Evolutionary conservation across 805 yeast species (phyloP).

Genomic region (Tetrapisispora namnaoensis): DNA sequence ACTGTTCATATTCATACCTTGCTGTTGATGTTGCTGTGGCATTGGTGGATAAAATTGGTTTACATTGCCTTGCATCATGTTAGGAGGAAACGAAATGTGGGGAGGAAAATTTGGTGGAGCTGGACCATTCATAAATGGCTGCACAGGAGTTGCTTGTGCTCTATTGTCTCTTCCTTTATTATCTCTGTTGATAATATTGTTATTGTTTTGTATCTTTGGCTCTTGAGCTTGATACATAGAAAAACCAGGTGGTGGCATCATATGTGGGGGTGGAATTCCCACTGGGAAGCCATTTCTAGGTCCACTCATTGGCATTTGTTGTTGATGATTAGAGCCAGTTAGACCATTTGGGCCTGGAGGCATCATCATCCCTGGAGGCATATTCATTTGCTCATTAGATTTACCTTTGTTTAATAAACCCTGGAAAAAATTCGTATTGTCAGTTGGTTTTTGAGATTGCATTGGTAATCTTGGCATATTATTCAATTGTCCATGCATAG

Average conservation of each 20-base stretch:
- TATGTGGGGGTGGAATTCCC: constrained; percentile 16
- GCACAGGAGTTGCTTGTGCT: constrained; percentile 8
- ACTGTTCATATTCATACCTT: background rate
- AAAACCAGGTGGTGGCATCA: constrained; percentile 18
- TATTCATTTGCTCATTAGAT: constrained; percentile 1
- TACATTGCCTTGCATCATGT: constrained; percentile 13
- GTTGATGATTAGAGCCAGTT: background rate
- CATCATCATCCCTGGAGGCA: constrained; percentile 9
- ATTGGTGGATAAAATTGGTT: constrained; percentile 4
- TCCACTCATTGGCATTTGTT: constrained; percentile 9
- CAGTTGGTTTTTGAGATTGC: constrained; percentile 6
- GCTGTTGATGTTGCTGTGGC: background rate
- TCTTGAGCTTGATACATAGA: constrained; percentile 10
- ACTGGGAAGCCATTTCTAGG: constrained; percentile 12
- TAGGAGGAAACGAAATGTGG: constrained; percentile 20
- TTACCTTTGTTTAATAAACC: constrained; percentile 24
- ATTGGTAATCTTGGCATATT: background rate
- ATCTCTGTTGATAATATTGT: background rate
- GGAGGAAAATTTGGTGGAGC: constrained; percentile 27
- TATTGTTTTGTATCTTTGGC: background rate
- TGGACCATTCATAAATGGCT: constrained; percentile 20
- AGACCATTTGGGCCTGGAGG: constrained; percentile 3
- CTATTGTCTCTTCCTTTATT: background rate
- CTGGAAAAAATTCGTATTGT: constrained; percentile 25
- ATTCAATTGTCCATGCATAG: background rate